Percentiles rank a stretch among this genome's conserved stretches.
These are phyloP conservation scores for Proliferodiscus dingleyae DNA, from an alignment of 2,329 filamentous ascomycete species.

Conservation along the genomic window DNA sequence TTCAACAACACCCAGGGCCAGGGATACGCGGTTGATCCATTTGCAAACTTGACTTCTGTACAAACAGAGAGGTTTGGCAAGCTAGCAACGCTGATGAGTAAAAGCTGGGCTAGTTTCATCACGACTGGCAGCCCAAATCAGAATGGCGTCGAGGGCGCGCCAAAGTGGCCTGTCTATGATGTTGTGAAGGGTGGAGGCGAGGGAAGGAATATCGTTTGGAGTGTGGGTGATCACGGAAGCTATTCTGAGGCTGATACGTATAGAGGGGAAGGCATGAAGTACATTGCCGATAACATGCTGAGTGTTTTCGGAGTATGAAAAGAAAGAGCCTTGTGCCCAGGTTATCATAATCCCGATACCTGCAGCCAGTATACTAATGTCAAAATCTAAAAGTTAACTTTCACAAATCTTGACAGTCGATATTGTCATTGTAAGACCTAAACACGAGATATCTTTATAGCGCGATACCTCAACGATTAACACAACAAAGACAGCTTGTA, in stretches of 20 bases:
- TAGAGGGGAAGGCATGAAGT: constrained; percentile 38
- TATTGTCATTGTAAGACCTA: too few relatives aligned
- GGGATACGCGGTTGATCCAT: constrained; percentile 39
- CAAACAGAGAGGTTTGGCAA: not conserved
- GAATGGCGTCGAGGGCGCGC: constrained; percentile 1
- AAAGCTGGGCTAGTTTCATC: constrained; percentile 14
- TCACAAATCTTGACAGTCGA: too few relatives aligned
- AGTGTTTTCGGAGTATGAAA: constrained; percentile 9
- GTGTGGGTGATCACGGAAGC: constrained; percentile 39
- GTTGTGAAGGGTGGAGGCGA: constrained; percentile 27
- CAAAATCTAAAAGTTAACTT: too few relatives aligned
- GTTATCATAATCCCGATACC: too few relatives aligned
- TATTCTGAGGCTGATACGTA: constrained; percentile 43
- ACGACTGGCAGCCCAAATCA: constrained; percentile 5
- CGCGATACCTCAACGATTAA: too few relatives aligned
- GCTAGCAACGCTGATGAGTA: constrained; percentile 13
- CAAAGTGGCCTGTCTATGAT: constrained; percentile 42
- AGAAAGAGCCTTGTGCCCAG: too few relatives aligned
- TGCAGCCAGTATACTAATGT: too few relatives aligned
- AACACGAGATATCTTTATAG: too few relatives aligned
- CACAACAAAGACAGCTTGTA: too few relatives aligned
- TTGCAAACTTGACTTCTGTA: constrained; percentile 17
- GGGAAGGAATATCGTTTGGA: constrained; percentile 43
- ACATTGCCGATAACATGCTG: constrained; percentile 9
- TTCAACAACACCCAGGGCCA: constrained; percentile 46